A percentile compares a stretch with the other conserved stretches of the same genome.
These are phyloP conservation scores for Cercospora janseana DNA, from an alignment of 2,329 filamentous ascomycete species.

Conservation along the genomic window DNA sequence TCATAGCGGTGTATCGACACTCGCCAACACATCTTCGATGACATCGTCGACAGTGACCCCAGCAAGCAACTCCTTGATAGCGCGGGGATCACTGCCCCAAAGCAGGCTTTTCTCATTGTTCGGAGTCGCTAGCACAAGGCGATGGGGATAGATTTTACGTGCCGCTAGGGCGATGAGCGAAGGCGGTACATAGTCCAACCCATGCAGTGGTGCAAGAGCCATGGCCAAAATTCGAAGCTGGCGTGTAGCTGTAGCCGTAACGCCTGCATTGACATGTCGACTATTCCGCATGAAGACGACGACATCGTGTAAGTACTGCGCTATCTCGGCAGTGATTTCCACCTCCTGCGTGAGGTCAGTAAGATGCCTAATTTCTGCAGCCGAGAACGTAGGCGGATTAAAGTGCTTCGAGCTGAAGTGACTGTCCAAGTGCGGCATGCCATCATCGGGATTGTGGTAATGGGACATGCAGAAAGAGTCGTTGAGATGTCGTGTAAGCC, in stretches of 20 bases:
- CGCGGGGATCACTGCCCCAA: slow-evolving; percentile 78
- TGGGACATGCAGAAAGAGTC: slow-evolving; percentile 88
- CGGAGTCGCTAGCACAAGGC: slow-evolving; percentile 67
- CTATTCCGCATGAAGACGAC: slow-evolving; percentile 83
- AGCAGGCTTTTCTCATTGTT: slow-evolving; percentile 82
- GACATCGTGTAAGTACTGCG: slow-evolving; percentile 83
- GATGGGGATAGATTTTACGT: slow-evolving; percentile 83
- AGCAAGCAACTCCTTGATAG: slow-evolving; percentile 66
- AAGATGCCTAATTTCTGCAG: slow-evolving; percentile 56
- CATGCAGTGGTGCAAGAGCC: slow-evolving; percentile 77
- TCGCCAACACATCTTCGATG: slow-evolving; percentile 57
- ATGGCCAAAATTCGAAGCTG: slow-evolving; percentile 60
- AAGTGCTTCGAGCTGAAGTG: slow-evolving; percentile 31
- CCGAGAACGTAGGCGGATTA: slow-evolving; percentile 23
- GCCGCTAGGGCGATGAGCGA: slow-evolving; percentile 79
- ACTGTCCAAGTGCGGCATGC: slow-evolving; percentile 70
- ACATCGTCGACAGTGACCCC: slow-evolving; percentile 56
- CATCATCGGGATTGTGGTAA: slow-evolving; percentile 70
- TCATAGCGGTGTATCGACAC: slow-evolving; percentile 56
- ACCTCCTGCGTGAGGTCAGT: slow-evolving; percentile 58
- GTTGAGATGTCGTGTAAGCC: slow-evolving; percentile 55
- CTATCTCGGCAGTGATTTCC: slow-evolving; percentile 70
- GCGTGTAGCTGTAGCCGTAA: slow-evolving; percentile 74
- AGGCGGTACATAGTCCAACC: slow-evolving; percentile 76
- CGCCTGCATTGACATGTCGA: slow-evolving; percentile 74